Evolutionary conservation across 2,329 filamentous ascomycete genomes (phyloP).

Genomic region (Elsinoe batatas): DNA sequence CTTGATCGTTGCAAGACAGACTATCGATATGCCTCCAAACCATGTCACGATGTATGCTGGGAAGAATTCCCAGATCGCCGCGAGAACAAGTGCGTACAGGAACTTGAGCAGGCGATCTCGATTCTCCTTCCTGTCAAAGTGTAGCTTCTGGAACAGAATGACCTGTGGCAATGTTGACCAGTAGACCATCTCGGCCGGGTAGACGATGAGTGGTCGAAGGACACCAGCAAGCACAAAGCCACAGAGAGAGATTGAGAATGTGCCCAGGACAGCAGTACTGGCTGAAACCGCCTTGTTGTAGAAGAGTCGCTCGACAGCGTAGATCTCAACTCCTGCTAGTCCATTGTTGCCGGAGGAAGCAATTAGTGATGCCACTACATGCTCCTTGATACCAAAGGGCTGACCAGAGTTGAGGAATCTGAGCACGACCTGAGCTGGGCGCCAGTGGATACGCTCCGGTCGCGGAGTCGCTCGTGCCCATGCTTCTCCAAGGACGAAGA

Average conservation of each 20-base stretch:
- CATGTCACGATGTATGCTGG: slow-evolving; percentile 48
- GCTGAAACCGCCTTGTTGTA: slow-evolving; percentile 40
- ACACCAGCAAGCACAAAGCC: slow-evolving; percentile 47
- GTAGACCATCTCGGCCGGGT: slow-evolving; percentile 48
- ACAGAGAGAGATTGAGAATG: slow-evolving; percentile 46
- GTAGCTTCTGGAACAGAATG: slow-evolving; percentile 45
- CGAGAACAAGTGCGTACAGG: slow-evolving; percentile 42
- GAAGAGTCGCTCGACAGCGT: slow-evolving; percentile 38
- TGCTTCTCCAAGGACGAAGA: slow-evolving; percentile 45
- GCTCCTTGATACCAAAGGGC: slow-evolving; percentile 47
- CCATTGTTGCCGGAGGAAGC: slow-evolving; percentile 32
- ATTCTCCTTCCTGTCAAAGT: slow-evolving; percentile 43
- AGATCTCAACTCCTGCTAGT: slow-evolving; percentile 26
- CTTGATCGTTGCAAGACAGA: slow-evolving; percentile 45
- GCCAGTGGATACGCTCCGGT: slow-evolving; percentile 43
- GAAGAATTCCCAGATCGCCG: slow-evolving; percentile 44
- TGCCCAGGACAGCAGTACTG: slow-evolving; percentile 39
- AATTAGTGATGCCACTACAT: slow-evolving; percentile 27
- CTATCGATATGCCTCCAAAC: slow-evolving; percentile 47
- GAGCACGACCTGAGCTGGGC: slow-evolving; percentile 31
- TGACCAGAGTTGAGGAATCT: slow-evolving; percentile 41
- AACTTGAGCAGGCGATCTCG: slow-evolving; percentile 45
- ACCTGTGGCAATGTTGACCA: slow-evolving; percentile 46
- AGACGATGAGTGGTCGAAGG: slow-evolving; percentile 45
- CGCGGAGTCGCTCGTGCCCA: slow-evolving; percentile 42